Evolutionary conservation across 441 rosid species (phyloP), one percentile per base, ranked within the genome.

Genomic region (Pelargonium fulgidum): DNA sequence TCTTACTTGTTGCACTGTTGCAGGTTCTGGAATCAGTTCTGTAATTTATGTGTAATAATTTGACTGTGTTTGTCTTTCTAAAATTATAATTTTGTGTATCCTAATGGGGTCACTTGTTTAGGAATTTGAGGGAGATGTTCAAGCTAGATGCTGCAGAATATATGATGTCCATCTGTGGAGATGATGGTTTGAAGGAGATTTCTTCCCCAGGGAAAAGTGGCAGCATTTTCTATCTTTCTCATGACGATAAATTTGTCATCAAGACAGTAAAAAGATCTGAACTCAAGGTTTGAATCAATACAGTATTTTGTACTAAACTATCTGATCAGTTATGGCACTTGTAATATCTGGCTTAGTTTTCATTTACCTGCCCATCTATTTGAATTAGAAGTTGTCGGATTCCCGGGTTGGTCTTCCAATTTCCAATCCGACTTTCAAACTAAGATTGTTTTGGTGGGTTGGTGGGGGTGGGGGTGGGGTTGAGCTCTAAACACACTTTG

Each of bases 81-180:
- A 29, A 29, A 29, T 29, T 29, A 29, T 29, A 29, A 29, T 29
- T 29, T 29, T 29, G 36, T 29, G 36, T 29, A 29, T 29, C 5
- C 36, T 29, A 29, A 29, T 29, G 36, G 36, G 36, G 6, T 29
- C 36, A 29, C 0, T 4, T 29, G 36, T 71, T 72, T 77, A 94
- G 99, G 92, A 90, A 92, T 78, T 76, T 94, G 71, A 89, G 99
- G 80, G 96, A 94, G 84, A 83, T 94, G 98, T 94, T 94, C 86
- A 87, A 87, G 81, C 78, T 94, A 72, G 97, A 95, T 87, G 95
- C 98, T 64, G 99, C 99, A 2, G 99, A 95, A 70, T 95, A 89
- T 86, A 92, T 95, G 99, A 95, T 95, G 99, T 95, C 99, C 76
- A 92, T 94, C 64, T 95, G 99, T 79, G 98, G 98, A n/a, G 92